Evolutionary conservation across 1,284 basidiomycete genomes (phyloP), one percentile per base, ranked within the genome.

Genomic region (Irpex lacteus): DNA sequence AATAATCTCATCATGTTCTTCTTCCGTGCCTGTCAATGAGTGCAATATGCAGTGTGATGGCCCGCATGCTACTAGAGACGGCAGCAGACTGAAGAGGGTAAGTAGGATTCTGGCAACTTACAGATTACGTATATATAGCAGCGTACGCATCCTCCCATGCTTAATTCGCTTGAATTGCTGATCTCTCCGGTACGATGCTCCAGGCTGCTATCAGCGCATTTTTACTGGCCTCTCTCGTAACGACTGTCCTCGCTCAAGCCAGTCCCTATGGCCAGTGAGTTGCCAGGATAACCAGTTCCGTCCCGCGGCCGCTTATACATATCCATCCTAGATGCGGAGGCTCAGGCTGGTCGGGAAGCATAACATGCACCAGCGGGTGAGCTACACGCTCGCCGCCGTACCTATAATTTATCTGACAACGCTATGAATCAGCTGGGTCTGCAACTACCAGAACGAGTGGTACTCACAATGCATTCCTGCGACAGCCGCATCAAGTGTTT

Each of bases 381-480:
- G 66, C 60, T 40, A 19, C 44, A 4, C 44, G 4, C 9, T 47
- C 6, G 26, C 26, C 38, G 38, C 18, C 7, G 50, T 11, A 40
- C 37, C 21, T 54, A 44, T 37, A 54, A 49, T 63, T 55, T 32
- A n/a, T 49, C 4, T 52, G 4, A n/a, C 2, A 15, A 21, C n/a
- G 40, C 37, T 13, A 56, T 36, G 19, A 55, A 13, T 56, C 21
- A 76, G 75, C 1, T 78, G 73, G 74, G 63, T 70, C 1, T 79
- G 78, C 61, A 64, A 67, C 3, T 72, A 68, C 21, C 69, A 70
- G 5, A 77, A 78, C 65, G 36, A 67, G 5, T 74, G 70, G 60
- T 80, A 78, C 65, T 78, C 78, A 0, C 79, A 79, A 63, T 80
- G 78, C 61, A 50, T 78, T 19, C 75, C 70, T 15, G 66, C 62